phyloP scores from a whole-genome alignment of 176 grass and related monocot species.

The Juncus effusus region DNA sequence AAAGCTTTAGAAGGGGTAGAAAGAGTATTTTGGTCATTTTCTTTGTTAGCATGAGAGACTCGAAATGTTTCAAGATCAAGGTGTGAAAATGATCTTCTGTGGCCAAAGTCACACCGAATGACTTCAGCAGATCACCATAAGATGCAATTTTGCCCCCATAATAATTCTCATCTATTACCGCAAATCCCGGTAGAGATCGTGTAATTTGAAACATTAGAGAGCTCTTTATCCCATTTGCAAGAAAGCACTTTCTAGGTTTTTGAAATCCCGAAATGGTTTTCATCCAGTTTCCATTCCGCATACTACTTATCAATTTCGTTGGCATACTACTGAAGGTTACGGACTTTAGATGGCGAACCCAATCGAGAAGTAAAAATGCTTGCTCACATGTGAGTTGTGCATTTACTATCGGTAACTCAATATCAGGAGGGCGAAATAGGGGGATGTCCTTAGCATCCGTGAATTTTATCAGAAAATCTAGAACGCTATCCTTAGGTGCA shows the following conservation, averaged over 20 bases:
- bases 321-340: neutral
- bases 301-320: constrained; percentile 21
- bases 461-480: constrained; percentile 26
- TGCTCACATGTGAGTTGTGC: constrained; percentile 22
- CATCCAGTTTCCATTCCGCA: constrained; percentile 35
- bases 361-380: constrained; percentile 37
- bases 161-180: constrained; percentile 39
- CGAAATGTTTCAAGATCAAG: constrained; percentile 9
- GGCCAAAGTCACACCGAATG: constrained; percentile 36
- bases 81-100: constrained; percentile 9
- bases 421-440: constrained; percentile 29
- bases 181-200: constrained; percentile 12
- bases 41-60: neutral
- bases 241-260: constrained; percentile 32
- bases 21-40: constrained; percentile 21
- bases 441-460: constrained; percentile 25
- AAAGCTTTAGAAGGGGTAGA: constrained; percentile 37
- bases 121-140: constrained; percentile 26
- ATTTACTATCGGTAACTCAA: constrained; percentile 18
- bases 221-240: constrained; percentile 13
- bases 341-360: constrained; percentile 19
- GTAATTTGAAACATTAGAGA: constrained; percentile 16
- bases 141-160: constrained; percentile 22
- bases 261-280: constrained; percentile 27
- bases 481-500: constrained; percentile 11